Evolutionary conservation across 768 basidiomycete species (phyloP), one percentile per base, ranked within the genome.

Genomic region (Tulasnella sp.): DNA sequence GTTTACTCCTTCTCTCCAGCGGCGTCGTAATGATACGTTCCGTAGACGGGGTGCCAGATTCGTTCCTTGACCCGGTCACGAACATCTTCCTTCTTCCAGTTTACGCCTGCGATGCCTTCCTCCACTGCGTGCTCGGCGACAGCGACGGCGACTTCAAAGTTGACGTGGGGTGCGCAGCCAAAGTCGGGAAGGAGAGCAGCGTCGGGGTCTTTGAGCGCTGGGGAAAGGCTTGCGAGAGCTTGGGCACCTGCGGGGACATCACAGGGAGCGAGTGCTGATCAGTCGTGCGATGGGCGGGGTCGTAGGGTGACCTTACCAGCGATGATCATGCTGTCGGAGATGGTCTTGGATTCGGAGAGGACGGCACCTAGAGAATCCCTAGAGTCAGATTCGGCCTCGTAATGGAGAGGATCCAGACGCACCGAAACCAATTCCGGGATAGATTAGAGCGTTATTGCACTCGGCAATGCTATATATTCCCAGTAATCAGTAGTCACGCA

Each of bases 291-390:
- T 31, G 71, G 62, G 21, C n/a, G 31, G 9, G 56, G 44, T 24
- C 8, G 74, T 48, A 40, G 3, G 71, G 91, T 89, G 38, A 87
- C 88, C 0, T 94, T 91, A 12, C 93, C 95, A 3, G 92, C 92
- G 56, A 95, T 91, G 84, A 97, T 93, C 95, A 97, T 96, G n/a
- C 88, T 89, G 84, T 95, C 93, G 1, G 93, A 92, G 82, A 97
- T 88, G 10, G 83, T 85, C 7, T 89, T 87, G 0, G 93, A 90
- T 80, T 91, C 86, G 14, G 90, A 87, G 36, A 95, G 86, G 82
- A 96, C 91, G 52, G 93, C 89, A 27, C 82, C 79, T 82, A 72
- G 16, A 52, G 21, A 14, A 24, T 27, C n/a, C 38, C 7, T 7
- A 48, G 56, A 38, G 58, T 27, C 38, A n/a, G 21, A 14, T 71